phyloP scores from a whole-genome alignment of 768 basidiomycete species.

The Podaxis sp. region DNA sequence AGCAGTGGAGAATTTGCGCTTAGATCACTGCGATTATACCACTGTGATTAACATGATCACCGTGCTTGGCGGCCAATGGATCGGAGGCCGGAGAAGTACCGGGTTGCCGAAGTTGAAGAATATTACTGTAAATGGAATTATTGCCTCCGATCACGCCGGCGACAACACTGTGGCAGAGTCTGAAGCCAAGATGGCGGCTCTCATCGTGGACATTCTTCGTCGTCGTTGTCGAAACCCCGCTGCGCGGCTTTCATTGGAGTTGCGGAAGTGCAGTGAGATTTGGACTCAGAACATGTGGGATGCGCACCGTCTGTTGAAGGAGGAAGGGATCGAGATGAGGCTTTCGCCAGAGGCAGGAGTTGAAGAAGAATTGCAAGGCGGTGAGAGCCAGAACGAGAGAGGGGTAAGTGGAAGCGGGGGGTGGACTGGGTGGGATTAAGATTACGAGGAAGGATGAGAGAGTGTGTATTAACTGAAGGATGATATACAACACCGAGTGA shows the following conservation, averaged over 20 bases:
- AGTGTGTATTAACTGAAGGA: too few relatives aligned
- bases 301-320: not conserved
- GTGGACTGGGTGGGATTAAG: too few relatives aligned
- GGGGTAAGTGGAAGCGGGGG: too few relatives aligned
- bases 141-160: not conserved
- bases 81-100: too few relatives aligned
- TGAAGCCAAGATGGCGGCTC: not conserved
- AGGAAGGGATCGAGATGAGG: conserved; percentile 1
- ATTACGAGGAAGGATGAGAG: too few relatives aligned
- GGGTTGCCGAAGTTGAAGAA: not conserved
- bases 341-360: too few relatives aligned
- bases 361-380: too few relatives aligned
- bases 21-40: not conserved
- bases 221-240: not conserved
- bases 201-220: not conserved
- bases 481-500: too few relatives aligned
- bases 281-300: not conserved
- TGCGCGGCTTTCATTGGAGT: not conserved
- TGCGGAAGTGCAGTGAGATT: not conserved
- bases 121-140: not conserved
- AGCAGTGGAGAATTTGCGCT: not conserved
- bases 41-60: not conserved
- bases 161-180: not conserved
- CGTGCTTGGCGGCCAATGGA: not conserved
- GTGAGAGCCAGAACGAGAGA: too few relatives aligned